These are phyloP conservation scores for Tillandsia leiboldiana DNA, from an alignment of 176 grass and related monocot species.

Conservation along the genomic window DNA sequence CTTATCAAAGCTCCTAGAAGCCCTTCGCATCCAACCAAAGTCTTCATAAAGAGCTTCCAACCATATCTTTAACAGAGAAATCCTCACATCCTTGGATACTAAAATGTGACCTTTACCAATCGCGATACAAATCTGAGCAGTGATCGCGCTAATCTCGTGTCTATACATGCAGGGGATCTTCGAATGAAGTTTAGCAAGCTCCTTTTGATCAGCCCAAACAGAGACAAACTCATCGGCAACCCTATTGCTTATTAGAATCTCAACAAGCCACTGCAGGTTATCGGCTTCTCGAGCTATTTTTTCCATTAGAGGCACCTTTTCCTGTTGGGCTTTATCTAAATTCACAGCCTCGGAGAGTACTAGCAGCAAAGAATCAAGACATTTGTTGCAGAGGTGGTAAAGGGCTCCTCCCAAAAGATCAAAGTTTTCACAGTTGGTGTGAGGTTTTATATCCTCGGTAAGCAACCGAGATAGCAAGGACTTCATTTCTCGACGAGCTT, in stretches of 20 bases:
- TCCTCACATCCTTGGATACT: slow-evolving; percentile 45
- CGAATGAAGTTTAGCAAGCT: slow-evolving; percentile 50
- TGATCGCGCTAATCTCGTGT: slow-evolving; percentile 50
- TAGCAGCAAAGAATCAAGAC: slow-evolving; percentile 39
- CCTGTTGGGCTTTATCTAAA: slow-evolving; percentile 14
- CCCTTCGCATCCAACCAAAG: slow-evolving; percentile 69
- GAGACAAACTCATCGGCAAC: slow-evolving; percentile 48
- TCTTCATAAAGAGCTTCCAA: slow-evolving; percentile 76
- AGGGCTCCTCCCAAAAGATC: no score
- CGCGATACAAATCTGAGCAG: slow-evolving; percentile 65
- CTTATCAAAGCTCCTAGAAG: slow-evolving; percentile 60
- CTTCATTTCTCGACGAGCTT: slow-evolving; percentile 74
- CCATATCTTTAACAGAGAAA: slow-evolving; percentile 52
- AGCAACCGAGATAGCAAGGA: slow-evolving; percentile 66
- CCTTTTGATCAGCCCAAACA: slow-evolving; percentile 46
- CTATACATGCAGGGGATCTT: slow-evolving; percentile 38
- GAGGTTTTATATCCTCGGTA: slow-evolving; percentile 55
- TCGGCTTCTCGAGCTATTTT: slow-evolving; percentile 63
- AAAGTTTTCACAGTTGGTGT: slow-evolving; percentile 41
- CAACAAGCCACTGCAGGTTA: slow-evolving; percentile 79
- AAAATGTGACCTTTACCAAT: slow-evolving; percentile 83
- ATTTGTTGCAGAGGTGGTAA: slow-evolving; percentile 23
- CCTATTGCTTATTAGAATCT: slow-evolving; percentile 49
- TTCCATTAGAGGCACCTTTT: slow-evolving; percentile 21
- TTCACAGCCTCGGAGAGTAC: slow-evolving; percentile 42